Base-by-base conservation (phyloP, 2,329 filamentous ascomycete species). In the Pyrenophora graminea region DNA sequence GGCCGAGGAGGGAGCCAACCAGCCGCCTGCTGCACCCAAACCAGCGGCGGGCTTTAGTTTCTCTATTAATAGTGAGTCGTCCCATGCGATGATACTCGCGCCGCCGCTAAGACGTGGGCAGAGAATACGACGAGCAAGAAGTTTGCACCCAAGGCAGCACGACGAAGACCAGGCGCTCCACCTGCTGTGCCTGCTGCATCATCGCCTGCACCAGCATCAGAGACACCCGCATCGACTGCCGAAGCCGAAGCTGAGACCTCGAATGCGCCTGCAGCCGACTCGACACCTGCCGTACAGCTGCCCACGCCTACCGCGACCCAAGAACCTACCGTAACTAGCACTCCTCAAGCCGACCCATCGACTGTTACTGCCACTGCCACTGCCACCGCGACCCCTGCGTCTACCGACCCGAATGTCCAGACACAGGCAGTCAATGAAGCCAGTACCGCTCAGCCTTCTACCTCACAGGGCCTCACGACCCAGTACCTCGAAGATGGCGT, bases 81-180 rank as follows among this genome's bases (percentile, higher is more conserved):
- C 36, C 42, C 25, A 32, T 33, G 38, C 19, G 17, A 33, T 34
- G 37, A 52, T 56, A 48, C 50, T 39, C 51, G 49, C 53, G 48
- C 17, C 40, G 49, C 62, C 40, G 49, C 62, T 64, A 51, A 65
- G 39, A 8, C 45, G 18, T 51, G 25, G 21, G 2, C 39, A 68
- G 65, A 71, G 71, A 74, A 76, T 55, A 74, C 74, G 49, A 73
- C 75, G 15, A 75, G 74, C 64, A 79, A 77, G 61, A 78, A 77
- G 61, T 75, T 79, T 51, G 77, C 76, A 4, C 79, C 79, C 33
- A 80, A 80, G 58, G 76, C 72, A 40, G 69, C 73, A 25, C 70
- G 71, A 34, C 74, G 78, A 43, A 71, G 77, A 25, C 74, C 77
- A 42, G 68, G 66, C 38, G 70, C 69, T 19, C 64, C 67, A 15